These are phyloP conservation scores for Phytopythium oedochilum DNA, from an alignment of 352 stramenopile species.

Conservation along the genomic window DNA sequence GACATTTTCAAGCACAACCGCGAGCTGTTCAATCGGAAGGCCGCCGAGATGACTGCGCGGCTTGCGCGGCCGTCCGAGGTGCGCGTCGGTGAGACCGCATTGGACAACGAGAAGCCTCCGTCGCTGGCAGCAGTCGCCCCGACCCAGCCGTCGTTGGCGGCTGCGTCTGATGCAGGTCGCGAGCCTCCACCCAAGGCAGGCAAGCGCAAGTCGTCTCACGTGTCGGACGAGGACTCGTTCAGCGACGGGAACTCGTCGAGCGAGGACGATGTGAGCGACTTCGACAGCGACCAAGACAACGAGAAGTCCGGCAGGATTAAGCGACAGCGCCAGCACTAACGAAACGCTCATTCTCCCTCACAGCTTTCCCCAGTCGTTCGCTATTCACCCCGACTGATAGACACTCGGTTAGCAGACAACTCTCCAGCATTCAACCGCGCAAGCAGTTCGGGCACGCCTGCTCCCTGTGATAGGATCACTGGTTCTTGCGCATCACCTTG, in stretches of 20 bases:
- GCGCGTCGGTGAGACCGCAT: neutral
- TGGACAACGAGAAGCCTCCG: neutral
- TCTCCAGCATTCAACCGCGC: too few relatives aligned
- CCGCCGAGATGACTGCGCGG: conserved; percentile 49
- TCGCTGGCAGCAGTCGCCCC: neutral
- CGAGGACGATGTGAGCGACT: conserved; percentile 19
- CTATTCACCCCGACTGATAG: too few relatives aligned
- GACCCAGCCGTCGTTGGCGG: neutral
- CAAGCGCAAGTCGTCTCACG: conserved; percentile 9
- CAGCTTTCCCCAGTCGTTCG: too few relatives aligned
- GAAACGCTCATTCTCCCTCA: too few relatives aligned
- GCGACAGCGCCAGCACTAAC: conserved; percentile 6
- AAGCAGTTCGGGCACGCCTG: too few relatives aligned
- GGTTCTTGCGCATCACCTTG: neutral
- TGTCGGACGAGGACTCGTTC: conserved; percentile 27
- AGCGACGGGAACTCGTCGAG: conserved; percentile 37
- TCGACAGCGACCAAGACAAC: conserved; percentile 13
- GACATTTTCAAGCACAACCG: conserved; percentile 78
- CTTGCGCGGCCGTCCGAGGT: conserved; percentile 27
- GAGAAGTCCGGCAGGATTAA: conserved; percentile 6
- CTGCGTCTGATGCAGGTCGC: neutral
- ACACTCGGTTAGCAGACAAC: too few relatives aligned
- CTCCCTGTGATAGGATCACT: too few relatives aligned
- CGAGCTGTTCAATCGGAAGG: conserved; percentile 63
- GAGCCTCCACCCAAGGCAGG: neutral